phyloP scores from a whole-genome alignment of 495 filamentous ascomycete species.

The Aspergillus funiculosus region DNA sequence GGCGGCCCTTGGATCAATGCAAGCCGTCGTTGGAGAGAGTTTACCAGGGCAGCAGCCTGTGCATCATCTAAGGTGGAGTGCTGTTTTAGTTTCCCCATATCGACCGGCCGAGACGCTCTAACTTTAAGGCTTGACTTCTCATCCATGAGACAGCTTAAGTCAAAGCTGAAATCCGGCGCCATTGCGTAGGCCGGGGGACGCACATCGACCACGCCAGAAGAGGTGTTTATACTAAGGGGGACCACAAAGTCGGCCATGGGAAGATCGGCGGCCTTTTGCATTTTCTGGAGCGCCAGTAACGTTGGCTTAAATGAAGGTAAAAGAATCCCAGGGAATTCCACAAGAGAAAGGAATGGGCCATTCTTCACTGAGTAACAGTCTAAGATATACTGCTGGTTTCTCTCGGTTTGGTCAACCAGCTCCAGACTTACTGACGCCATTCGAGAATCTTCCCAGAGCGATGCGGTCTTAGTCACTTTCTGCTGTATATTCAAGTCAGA shows the following conservation, averaged over 20 bases:
- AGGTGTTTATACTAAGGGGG: conserved; percentile 20
- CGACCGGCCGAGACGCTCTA: conserved; percentile 32
- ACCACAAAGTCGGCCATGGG: conserved; percentile 58
- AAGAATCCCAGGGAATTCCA: conserved; percentile 69
- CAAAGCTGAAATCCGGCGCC: conserved; percentile 46
- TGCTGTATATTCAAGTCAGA: not conserved
- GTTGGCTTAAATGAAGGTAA: conserved; percentile 63
- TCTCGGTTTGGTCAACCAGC: conserved; percentile 16
- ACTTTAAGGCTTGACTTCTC: conserved; percentile 27
- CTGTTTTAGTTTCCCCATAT: conserved; percentile 34
- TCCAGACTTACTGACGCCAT: not conserved
- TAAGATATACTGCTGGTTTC: conserved; percentile 27
- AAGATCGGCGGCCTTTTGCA: conserved; percentile 45
- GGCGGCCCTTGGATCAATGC: conserved; percentile 76
- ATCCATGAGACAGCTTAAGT: conserved; percentile 44
- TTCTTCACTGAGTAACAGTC: conserved; percentile 2
- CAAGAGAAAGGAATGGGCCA: conserved; percentile 34
- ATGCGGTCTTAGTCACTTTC: not conserved
- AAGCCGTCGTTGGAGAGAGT: conserved; percentile 49
- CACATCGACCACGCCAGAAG: conserved; percentile 20
- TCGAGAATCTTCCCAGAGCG: not conserved
- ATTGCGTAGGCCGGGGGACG: conserved; percentile 51
- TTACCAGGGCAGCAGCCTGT: conserved; percentile 53
- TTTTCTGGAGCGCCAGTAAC: conserved; percentile 55
- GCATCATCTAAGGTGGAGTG: conserved; percentile 50